phyloP scores from a whole-genome alignment of 2,329 filamentous ascomycete species.

The Alternaria sp. region DNA sequence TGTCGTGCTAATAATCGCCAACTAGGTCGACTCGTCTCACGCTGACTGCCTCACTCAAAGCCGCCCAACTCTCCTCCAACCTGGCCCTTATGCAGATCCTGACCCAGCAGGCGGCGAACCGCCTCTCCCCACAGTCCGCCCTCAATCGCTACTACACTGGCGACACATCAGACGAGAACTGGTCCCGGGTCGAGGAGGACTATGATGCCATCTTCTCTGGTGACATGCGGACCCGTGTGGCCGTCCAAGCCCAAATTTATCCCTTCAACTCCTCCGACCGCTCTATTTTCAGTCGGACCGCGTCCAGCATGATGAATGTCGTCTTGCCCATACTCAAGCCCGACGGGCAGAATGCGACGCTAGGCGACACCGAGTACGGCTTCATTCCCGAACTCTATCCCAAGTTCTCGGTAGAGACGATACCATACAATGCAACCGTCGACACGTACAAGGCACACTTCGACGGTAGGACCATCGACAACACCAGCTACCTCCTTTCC shows the following conservation, averaged over 20 bases:
- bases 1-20: slow-evolving; percentile 5
- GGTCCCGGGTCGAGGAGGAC: slow-evolving; percentile 68
- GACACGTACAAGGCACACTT: slow-evolving; percentile 55
- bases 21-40: slow-evolving; percentile 67
- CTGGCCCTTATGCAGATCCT: slow-evolving; percentile 80
- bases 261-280: slow-evolving; percentile 70
- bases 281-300: slow-evolving; percentile 55
- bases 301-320: slow-evolving; percentile 59
- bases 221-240: slow-evolving; percentile 56
- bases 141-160: slow-evolving; percentile 63
- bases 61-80: slow-evolving; percentile 79
- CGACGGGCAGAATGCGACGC: slow-evolving; percentile 65
- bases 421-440: slow-evolving; percentile 40
- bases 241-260: slow-evolving; percentile 78
- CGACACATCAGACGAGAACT: slow-evolving; percentile 66
- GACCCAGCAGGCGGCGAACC: slow-evolving; percentile 74
- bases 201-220: slow-evolving; percentile 74
- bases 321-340: slow-evolving; percentile 68
- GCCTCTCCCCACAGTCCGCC: slow-evolving; percentile 63
- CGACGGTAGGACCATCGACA: slow-evolving; percentile 55
- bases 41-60: slow-evolving; percentile 85
- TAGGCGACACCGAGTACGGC: slow-evolving; percentile 70
- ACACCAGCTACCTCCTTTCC: slow-evolving; percentile 70
- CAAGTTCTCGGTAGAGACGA: slow-evolving; percentile 71
- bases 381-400: slow-evolving; percentile 79